Evolutionary conservation across 495 filamentous ascomycete genomes (phyloP), one percentile per base, ranked within the genome.

Genomic region (Parathielavia appendiculata): DNA sequence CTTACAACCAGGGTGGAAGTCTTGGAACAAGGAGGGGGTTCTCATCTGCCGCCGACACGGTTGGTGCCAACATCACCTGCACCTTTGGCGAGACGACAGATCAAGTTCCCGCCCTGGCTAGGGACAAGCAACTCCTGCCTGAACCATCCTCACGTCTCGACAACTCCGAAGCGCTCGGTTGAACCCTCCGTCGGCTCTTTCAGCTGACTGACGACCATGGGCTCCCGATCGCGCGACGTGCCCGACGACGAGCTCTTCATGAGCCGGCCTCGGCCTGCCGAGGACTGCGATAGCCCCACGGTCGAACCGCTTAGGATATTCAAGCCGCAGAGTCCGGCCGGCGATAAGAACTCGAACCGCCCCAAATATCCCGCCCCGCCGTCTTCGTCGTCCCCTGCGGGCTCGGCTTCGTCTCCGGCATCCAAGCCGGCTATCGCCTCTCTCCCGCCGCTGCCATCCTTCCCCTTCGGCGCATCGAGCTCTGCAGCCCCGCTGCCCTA

Each of bases 221-320:
- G 71, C 62, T 69, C 69, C 57, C 74, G 74, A 51, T 62, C 71
- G 56, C 74, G 75, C 59, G 82, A 82, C 64, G 77, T 82, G 62
- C 79, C 80, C 51, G 81, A 86, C 40, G 86, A 88, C 60, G 89
- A 92, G 76, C 83, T 93, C 69, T 92, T 92, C 70, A 79, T 92
- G 62, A 80, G 80, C 62, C 74, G 81, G 16, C 81, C 78, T 19
- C 73, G 73, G 1, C 47, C 61, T 10, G 60, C 58, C 53, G 75
- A 76, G 23, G 81, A 85, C 51, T 79, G 75, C 66, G 77, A 82
- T 61, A 85, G 86, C 54, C 87, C 90, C 41, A 86, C 86, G 3
- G 81, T 97, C 58, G 90, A 87, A 56, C 92, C 92, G 30, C 73
- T 97, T 69, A 83, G 90, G 61, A 95, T 97, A 66, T 85, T 83